Base-by-base conservation (phyloP, 2,329 filamentous ascomycete species). In the Raffaelea ambrosiae region DNA sequence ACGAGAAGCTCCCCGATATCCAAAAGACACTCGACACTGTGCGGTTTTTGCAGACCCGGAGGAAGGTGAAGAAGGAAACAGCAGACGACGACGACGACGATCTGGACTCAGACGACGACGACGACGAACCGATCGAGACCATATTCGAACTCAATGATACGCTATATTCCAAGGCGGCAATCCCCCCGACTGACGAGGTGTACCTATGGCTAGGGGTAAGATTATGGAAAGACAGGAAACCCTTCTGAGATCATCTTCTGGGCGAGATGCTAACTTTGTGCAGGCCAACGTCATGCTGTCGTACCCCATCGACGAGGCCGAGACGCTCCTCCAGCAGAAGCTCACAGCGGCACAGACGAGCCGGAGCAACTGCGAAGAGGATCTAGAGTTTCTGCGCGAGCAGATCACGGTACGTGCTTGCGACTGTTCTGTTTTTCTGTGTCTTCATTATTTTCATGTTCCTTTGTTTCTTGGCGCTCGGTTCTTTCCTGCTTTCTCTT, bases 111-210 rank as follows among this genome's bases (percentile, higher is more conserved):
- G 47, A 45, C 14, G 49, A 50, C 23, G 44, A 47, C 69, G 66
- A 69, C 52, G 74, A 73, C 38, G 69, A 71, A 29, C 82, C 86
- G 14, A 82, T 97, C 56, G 85, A 95, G 65, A 91, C 91, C 26
- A 94, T 87, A 1, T 98, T 97, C 63, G 90, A 96, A 68, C 77
- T 98, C 47, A 96, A 96, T 69, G 91, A 97, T 62, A 98, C 93
- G 2, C 74, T 98, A 9, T 96, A 89, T 61, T 87, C 90, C 19
- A 93, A 89, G 64, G 93, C 93, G 13, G 77, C 81, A 40, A 81
- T 97, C 48, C 81, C 84, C 20, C 80, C 84, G 2, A 88, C 87
- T 0, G 82, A 95, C 8, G 91, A 98, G 63, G 91, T 98, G 13
- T 95, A 95, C 62, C 75, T 98, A 47, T 98, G 93, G 93, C 76